Evolutionary conservation across 768 basidiomycete species (phyloP), one percentile per base, ranked within the genome.

Genomic region (Lentinula guzmanii): DNA sequence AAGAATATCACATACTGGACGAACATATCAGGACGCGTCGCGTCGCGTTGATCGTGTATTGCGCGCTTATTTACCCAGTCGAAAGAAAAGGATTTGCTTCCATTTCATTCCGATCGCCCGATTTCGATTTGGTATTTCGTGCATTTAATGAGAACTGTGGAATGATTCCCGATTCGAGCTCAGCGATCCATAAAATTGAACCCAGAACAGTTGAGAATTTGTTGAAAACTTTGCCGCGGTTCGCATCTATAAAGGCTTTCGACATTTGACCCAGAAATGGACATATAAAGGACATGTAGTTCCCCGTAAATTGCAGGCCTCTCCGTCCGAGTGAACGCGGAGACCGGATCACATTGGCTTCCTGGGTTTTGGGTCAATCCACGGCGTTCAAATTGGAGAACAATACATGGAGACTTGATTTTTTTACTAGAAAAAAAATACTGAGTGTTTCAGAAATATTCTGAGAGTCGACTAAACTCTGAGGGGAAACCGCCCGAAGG

Each of bases 91-190:
- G 7, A 54, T 11, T 21, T 10, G n/a, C 18, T 21, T n/a, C 53
- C 35, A 39, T 35, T 52, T 54, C 55, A 43, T 56, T 41, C 21
- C 55, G 55, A 56, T 56, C 39, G 41, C 24, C 41, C 24, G 41
- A 31, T 31, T 31, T 42, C n/a, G 41, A 43, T 11, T 43, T 42
- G 10, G 37, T 18, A 56, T 56, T 41, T 41, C 35, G 34, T 55
- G 39, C 9, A 21, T 16, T 39, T 56, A 41, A 56, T 56, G 21
- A 41, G 34, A 16, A 15, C 21, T 24, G 10, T 41, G 53, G 42
- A 55, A 28, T 42, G 41, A 21, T 56, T 39, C 34, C 35, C 45
- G 41, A 56, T 56, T 56, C 41, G 55, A 56, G 55, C 55, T 56
- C 55, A 41, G 55, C 55, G 41, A 56, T 56, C 41, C 55, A n/a